Conservation (phyloP, 768 basidiomycete species). For the Gloeostereum incarnatum region DNA sequence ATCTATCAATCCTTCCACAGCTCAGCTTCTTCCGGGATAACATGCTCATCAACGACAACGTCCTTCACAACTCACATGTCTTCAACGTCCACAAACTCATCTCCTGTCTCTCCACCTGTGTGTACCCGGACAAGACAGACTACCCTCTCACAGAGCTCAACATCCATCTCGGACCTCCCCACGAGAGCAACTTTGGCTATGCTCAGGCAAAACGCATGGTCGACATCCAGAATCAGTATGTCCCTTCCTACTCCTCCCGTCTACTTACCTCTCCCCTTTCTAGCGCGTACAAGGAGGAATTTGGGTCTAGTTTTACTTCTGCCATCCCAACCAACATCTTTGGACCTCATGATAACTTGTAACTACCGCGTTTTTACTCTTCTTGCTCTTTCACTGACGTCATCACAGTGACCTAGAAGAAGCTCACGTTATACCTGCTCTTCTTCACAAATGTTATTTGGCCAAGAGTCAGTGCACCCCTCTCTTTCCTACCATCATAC, state of each 20-base stretch:
- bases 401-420: slow-evolving; percentile 68
- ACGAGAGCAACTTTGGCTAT: slow-evolving; percentile 94
- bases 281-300: slow-evolving; percentile 95
- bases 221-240: slow-evolving; percentile 90
- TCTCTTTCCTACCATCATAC: background rate
- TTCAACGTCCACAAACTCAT: slow-evolving; percentile 68
- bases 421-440: slow-evolving; percentile 89
- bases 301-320: slow-evolving; percentile 89
- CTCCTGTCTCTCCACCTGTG: slow-evolving; percentile 94
- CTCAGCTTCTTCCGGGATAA: slow-evolving; percentile 93
- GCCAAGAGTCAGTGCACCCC: slow-evolving; percentile 58
- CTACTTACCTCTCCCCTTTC: background rate
- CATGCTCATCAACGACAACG: slow-evolving; percentile 91
- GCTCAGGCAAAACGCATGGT: slow-evolving; percentile 95
- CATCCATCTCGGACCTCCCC: slow-evolving; percentile 88
- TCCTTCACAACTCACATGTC: slow-evolving; percentile 68
- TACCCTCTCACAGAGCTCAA: slow-evolving; percentile 92
- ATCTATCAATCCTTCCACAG: slow-evolving; percentile 22
- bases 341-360: slow-evolving; percentile 93
- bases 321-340: slow-evolving; percentile 99
- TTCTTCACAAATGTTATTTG: slow-evolving; percentile 89
- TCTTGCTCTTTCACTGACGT: slow-evolving; percentile 5
- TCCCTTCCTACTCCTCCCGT: background rate
- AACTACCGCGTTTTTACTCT: slow-evolving; percentile 11
- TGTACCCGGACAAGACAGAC: slow-evolving; percentile 91